Conservation (phyloP, 2,329 filamentous ascomycete species). For the Diaporthe eres region DNA sequence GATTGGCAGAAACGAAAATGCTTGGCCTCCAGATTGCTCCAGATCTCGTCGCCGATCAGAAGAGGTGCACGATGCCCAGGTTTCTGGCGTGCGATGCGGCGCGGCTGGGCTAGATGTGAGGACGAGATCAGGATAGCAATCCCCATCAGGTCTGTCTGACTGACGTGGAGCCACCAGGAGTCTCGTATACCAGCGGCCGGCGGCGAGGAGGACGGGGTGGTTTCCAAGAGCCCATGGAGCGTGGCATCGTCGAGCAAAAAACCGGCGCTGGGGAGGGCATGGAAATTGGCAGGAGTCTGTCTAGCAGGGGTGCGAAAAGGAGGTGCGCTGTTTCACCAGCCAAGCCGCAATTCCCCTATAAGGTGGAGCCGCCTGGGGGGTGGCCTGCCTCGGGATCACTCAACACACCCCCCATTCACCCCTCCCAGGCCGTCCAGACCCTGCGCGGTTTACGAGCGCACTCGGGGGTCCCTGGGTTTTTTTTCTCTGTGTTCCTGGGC, state of each 20-base stretch:
- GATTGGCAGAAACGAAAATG: conserved; percentile 37
- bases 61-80: conserved; percentile 9
- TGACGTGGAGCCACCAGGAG: neutral
- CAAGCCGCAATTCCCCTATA: conserved; percentile 25
- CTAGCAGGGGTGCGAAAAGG: conserved; percentile 38
- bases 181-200: neutral
- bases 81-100: conserved; percentile 11
- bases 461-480: conserved; percentile 5
- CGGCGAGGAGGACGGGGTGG: neutral
- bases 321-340: conserved; percentile 39
- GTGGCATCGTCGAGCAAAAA: conserved; percentile 31
- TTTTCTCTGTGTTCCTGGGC: neutral
- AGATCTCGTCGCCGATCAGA: conserved; percentile 31
- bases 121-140: neutral
- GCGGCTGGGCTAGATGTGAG: neutral
- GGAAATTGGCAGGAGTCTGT: conserved; percentile 33
- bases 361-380: conserved; percentile 23
- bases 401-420: conserved; percentile 3
- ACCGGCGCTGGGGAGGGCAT: conserved; percentile 19
- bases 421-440: conserved; percentile 2
- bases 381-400: conserved; percentile 5
- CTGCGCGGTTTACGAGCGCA: neutral
- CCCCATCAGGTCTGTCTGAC: neutral
- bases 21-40: conserved; percentile 31
- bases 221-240: conserved; percentile 3